Conservation (phyloP, 495 filamentous ascomycete genomes). For the Penicillium chermesinum region DNA sequence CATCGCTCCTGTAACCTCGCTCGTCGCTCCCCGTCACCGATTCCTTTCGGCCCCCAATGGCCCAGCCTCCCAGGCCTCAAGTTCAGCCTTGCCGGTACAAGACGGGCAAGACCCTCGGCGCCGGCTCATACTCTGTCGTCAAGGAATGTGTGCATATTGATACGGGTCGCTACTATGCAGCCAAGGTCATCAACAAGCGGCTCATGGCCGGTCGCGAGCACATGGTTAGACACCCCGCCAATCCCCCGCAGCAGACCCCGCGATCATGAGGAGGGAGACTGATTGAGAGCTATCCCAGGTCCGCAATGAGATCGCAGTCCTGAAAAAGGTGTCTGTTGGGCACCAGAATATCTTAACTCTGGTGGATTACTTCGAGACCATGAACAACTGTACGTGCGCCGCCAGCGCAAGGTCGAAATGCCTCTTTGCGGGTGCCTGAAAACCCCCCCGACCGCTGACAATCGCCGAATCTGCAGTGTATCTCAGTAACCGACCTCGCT, state of each 20-base stretch:
- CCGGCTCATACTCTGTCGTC: slow-evolving; percentile 97
- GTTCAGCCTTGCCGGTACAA: slow-evolving; percentile 88
- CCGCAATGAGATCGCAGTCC: slow-evolving; percentile 94
- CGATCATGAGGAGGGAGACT: slow-evolving; percentile 1
- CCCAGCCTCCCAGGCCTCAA: slow-evolving; percentile 49
- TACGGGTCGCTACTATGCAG: slow-evolving; percentile 95
- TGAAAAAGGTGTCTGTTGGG: slow-evolving; percentile 95
- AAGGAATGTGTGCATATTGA: slow-evolving; percentile 99
- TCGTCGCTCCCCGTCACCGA: not conserved
- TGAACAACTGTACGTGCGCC: slow-evolving; percentile 76
- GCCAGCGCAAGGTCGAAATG: not conserved
- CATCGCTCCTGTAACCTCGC: not conserved
- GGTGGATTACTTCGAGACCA: slow-evolving; percentile 98
- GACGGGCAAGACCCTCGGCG: slow-evolving; percentile 94
- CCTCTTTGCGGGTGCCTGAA: not conserved
- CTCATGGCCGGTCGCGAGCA: slow-evolving; percentile 97
- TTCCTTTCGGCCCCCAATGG: slow-evolving; percentile 24
- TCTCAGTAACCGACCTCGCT: slow-evolving; percentile 92
- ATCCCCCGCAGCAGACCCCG: not conserved
- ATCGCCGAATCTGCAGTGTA: slow-evolving; percentile 55
- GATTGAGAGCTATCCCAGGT: slow-evolving; percentile 49
- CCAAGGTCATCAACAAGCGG: slow-evolving; percentile 98
- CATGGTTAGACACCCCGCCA: slow-evolving; percentile 61
- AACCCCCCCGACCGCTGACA: slow-evolving; percentile 4
- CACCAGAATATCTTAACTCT: slow-evolving; percentile 96